phyloP scores from a whole-genome alignment of 768 basidiomycete genomes.

The Megacollybia marginata region DNA sequence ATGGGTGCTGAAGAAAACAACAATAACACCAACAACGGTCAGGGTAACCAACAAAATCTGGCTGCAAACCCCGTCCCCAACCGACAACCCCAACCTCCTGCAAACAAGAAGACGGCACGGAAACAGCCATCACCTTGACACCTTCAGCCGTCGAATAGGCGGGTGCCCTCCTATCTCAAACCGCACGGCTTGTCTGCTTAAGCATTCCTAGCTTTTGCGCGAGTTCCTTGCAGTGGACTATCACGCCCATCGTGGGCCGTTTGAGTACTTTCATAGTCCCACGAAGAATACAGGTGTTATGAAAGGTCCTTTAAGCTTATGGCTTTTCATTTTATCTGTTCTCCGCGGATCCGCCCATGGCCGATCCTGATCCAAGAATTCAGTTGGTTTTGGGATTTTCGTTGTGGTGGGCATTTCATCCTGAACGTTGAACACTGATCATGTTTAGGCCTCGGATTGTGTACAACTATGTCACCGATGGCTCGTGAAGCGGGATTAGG shows the following conservation, averaged over 20 bases:
- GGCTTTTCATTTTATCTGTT: neutral
- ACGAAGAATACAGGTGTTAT: neutral
- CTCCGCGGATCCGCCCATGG: neutral
- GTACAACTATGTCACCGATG: neutral
- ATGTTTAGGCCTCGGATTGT: neutral
- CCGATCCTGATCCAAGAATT: conserved; percentile 36
- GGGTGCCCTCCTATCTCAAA: conserved; percentile 65
- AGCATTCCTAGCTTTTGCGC: conserved; percentile 20
- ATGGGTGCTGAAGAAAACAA: conserved; percentile 6
- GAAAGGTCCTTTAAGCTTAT: neutral
- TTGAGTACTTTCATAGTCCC: neutral
- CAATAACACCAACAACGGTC: conserved; percentile 14
- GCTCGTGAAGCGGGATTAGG: neutral
- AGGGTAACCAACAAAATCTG: conserved; percentile 3
- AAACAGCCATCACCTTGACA: conserved; percentile 51
- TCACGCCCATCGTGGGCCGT: conserved; percentile 15
- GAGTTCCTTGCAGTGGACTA: conserved; percentile 19
- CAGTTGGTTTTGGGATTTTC: conserved; percentile 40
- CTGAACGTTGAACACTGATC: neutral
- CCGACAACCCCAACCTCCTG: conserved; percentile 9
- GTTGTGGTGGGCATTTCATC: conserved; percentile 26
- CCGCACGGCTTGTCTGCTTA: conserved; percentile 55
- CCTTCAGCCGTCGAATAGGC: conserved; percentile 62
- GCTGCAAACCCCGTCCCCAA: conserved; percentile 4
- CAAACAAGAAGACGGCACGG: conserved; percentile 30